Evolutionary conservation across 1,139 yeast genomes (phyloP).

Genomic region (Yarrowia galli): DNA sequence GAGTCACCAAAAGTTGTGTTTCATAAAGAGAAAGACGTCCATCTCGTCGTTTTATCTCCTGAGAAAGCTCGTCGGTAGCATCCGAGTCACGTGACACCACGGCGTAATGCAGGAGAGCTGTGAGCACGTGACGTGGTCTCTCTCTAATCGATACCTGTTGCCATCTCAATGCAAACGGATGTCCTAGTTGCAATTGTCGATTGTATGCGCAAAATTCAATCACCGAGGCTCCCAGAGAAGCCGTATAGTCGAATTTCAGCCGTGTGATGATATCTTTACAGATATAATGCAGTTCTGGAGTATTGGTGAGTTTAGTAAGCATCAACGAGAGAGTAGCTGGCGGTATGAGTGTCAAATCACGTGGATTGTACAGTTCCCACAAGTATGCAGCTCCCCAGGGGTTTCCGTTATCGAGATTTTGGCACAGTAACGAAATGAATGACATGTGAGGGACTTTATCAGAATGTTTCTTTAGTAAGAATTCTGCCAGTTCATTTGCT

Average conservation of each 20-base stretch:
- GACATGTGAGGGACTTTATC: neutral
- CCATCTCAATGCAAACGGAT: neutral
- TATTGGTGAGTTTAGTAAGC: neutral
- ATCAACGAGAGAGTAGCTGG: neutral
- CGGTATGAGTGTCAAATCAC: neutral
- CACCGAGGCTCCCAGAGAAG: constrained; percentile 19
- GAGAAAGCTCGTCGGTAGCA: constrained; percentile 1
- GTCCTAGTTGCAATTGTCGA: neutral
- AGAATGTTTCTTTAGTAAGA: neutral
- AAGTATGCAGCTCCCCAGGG: constrained; percentile 30
- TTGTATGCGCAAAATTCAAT: constrained; percentile 19
- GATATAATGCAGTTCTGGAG: constrained; percentile 22
- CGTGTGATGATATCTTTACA: constrained; percentile 3
- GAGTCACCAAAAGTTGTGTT: constrained; percentile 25
- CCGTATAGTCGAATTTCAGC: constrained; percentile 1
- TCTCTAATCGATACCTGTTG: neutral
- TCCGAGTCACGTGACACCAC: constrained; percentile 23
- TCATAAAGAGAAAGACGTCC: constrained; percentile 17
- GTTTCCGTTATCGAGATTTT: constrained; percentile 16
- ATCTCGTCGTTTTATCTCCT: constrained; percentile 29
- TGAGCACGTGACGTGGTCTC: constrained; percentile 22
- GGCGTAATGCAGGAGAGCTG: constrained; percentile 21
- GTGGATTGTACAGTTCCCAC: constrained; percentile 1
- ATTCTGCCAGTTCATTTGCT: constrained; percentile 4
- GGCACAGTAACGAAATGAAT: neutral